Base-by-base conservation (phyloP, 768 basidiomycete genomes). In the Rickenella mellea region DNA sequence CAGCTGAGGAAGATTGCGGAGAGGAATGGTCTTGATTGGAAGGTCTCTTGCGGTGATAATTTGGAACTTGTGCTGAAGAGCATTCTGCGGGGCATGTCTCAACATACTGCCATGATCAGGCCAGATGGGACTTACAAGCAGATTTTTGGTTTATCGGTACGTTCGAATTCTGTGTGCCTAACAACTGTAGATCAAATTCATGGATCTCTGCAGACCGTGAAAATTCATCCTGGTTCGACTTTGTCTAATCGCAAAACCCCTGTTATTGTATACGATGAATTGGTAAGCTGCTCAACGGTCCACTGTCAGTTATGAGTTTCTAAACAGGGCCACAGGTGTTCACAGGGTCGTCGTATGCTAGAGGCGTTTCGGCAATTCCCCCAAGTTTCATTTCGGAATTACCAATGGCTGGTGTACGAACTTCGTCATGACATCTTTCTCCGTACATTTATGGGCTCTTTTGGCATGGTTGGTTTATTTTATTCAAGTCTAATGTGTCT, bases 261-360 rank as follows among this genome's bases (percentile, higher is more conserved):
- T 0, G 89, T 83, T 5, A 90, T 99, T 48, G 73, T 99, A 27
- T 99, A 87, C 56, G 84, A 94, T 57, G 96, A 99, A 55, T 64
- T 99, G 55, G 94, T 96, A 47, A 54, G 83, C 66, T 1, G 26
- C 33, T 15, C 10, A 33, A 25, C 20, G 2, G 15, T 27, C 17
- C 27, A 39, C 29, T 48, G 25, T 43, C 21, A 38, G 30, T 39
- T 22, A 40, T 45, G 14, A 32, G 11, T 39, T 31, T 4, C 38
- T 22, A 20, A 31, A 27, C 31, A 4, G 41, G 41, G 25, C 28
- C 6, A n/a, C 52, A 88, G 84, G 69, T 89, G 37, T 79, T 81
- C 53, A 91, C 89, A 12, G 84, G 73, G 45, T 78, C 81, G 43
- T 80, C 88, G 29, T 98, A 93, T 52, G 93, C 92, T 2, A 80